Evolutionary conservation across 257 asterid genomes (phyloP), one percentile per base, ranked within the genome.

Genomic region (Solanum etuberosum): DNA sequence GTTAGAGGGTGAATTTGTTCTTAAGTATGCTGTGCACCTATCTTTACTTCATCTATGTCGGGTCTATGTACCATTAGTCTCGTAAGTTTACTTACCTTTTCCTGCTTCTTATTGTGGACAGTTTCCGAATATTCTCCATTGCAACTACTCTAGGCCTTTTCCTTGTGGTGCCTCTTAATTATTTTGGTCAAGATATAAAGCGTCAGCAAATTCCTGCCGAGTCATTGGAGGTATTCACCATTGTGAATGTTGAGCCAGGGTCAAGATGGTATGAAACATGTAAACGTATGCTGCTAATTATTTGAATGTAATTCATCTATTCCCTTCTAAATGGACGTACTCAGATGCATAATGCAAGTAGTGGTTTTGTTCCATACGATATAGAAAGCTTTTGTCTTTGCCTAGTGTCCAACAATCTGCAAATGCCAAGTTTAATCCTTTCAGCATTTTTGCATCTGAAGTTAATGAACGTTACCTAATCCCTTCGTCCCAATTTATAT

Each of bases 81-180:
- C 1, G 76, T 23, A 73, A 34, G 68, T 71, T 51, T 18, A n/a
- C 65, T 61, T 89, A 86, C 54, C 78, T 54, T 86, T 59, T 84
- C 65, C 35, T 63, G 35, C 70, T 74, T 15, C 70, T 80, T 77
- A 40, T 7, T 85, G 68, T 32, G 87, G 90, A 46, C 88, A 88
- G 92, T 84, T 76, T 88, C 78, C 84, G 88, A 87, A 86, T 90
- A 86, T 85, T 82, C 61, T 86, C 88, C 38, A 12, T 88, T 72
- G 91, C 92, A 84, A 88, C 83, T 67, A 87, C 86, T 87, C 77
- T 90, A 67, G 90, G 92, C 78, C 34, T 90, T 67, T 90, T 87
- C 51, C 42, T 90, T 31, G 90, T 88, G 85, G 90, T 90, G 59
- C 92, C 92, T n/a, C 89, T 90, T 72, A 90, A 90, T 86, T 90